A percentile compares a stretch with the other conserved stretches of the same genome.
These are phyloP conservation scores for Hymenoscyphus infarciens DNA, from an alignment of 2,329 filamentous ascomycete species.

Conservation along the genomic window DNA sequence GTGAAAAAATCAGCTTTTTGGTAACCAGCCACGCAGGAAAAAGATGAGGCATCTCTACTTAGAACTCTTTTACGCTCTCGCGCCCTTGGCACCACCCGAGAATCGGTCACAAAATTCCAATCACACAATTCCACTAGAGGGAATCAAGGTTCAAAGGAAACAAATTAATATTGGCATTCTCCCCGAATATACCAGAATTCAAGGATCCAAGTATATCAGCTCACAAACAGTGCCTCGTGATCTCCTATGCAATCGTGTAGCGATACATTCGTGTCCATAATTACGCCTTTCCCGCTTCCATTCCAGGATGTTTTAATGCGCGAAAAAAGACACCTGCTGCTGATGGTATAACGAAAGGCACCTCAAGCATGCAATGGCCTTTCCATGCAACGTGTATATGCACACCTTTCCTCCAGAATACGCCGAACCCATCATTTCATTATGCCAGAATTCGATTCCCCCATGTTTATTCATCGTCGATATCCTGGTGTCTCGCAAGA, in stretches of 20 bases:
- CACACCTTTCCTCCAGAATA: too few species aligned
- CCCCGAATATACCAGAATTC: background rate
- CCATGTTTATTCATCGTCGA: slow-evolving; percentile 56
- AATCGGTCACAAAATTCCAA: background rate
- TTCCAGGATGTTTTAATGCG: background rate
- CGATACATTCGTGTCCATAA: background rate
- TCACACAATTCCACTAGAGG: background rate
- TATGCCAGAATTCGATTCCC: background rate
- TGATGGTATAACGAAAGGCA: background rate
- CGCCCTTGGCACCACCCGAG: too few species aligned
- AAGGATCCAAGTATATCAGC: background rate
- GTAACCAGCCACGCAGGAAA: too few species aligned
- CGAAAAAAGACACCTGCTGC: background rate
- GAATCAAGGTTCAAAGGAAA: too few species aligned
- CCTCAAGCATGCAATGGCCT: too few species aligned
- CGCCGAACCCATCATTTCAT: background rate
- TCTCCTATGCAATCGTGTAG: background rate
- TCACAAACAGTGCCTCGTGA: background rate
- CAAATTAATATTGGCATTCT: slow-evolving; percentile 2
- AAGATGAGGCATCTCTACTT: too few species aligned
- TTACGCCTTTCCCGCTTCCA: slow-evolving; percentile 1
- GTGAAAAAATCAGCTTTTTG: too few species aligned
- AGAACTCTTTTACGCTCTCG: too few species aligned
- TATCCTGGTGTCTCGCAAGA: slow-evolving; percentile 56
- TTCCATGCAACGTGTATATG: too few species aligned